These are phyloP conservation scores for Closterium sp. DNA, from an alignment of 139 green algal genomes.

Conservation along the genomic window DNA sequence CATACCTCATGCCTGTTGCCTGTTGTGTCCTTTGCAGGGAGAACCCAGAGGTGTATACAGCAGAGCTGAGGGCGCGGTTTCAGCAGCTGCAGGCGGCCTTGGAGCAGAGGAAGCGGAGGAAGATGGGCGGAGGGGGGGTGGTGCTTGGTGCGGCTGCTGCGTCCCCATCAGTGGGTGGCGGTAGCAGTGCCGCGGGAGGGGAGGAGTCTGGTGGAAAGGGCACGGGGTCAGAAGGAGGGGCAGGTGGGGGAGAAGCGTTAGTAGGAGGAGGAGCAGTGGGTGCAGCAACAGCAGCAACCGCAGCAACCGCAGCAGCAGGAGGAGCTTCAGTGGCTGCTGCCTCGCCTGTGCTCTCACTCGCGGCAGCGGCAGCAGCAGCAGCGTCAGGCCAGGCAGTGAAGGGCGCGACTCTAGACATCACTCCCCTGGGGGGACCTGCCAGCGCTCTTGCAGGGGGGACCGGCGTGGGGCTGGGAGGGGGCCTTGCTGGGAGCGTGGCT, in stretches of 20 bases:
- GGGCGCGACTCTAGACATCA: not conserved
- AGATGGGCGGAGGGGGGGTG: conserved; percentile 10
- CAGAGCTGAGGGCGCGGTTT: not conserved
- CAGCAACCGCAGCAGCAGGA: not conserved
- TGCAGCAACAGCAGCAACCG: not conserved
- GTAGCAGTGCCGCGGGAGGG: not conserved
- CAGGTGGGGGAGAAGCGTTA: not conserved
- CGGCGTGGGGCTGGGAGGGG: not conserved
- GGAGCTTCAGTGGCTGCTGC: not conserved
- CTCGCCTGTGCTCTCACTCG: not conserved
- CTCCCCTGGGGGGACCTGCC: not conserved
- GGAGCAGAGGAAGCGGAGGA: conserved; percentile 26
- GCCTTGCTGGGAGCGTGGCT: not conserved
- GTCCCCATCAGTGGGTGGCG: not conserved
- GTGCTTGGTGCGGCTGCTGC: not conserved
- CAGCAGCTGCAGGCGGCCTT: not conserved
- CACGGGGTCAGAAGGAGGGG: not conserved
- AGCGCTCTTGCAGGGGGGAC: not conserved
- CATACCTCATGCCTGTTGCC: no score
- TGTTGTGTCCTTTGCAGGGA: conserved; percentile 8
- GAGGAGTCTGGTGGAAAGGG: not conserved
- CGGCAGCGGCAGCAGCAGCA: not conserved
- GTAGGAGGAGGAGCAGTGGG: no score
- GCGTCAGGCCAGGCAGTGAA: not conserved
- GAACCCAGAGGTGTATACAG: conserved; percentile 40